Percentiles rank a stretch among this genome's conserved stretches.
Conservation (phyloP, 495 filamentous ascomycete genomes). For the Trichoderma parareesei region DNA sequence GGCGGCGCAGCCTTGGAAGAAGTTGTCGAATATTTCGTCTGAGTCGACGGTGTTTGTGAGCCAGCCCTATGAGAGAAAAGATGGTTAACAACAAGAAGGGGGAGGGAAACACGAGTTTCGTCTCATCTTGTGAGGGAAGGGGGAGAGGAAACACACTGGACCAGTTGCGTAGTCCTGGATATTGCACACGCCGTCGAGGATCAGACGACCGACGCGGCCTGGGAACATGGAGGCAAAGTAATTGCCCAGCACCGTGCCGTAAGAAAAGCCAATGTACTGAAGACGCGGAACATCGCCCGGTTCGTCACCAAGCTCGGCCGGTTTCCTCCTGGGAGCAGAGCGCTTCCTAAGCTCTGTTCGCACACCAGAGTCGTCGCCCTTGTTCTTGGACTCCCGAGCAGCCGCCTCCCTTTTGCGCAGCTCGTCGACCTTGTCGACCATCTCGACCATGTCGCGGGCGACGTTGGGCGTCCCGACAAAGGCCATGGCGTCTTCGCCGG, state of each 20-base stretch:
- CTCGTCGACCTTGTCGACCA: slow-evolving; percentile 31
- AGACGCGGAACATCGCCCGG: slow-evolving; percentile 21
- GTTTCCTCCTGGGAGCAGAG: background rate
- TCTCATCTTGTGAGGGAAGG: background rate
- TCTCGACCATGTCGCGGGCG: slow-evolving; percentile 34
- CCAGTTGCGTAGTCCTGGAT: slow-evolving; percentile 24
- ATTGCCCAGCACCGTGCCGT: slow-evolving; percentile 51
- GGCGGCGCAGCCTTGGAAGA: slow-evolving; percentile 40
- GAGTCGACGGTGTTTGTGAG: slow-evolving; percentile 39
- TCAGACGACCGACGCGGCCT: slow-evolving; percentile 31
- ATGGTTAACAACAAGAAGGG: background rate
- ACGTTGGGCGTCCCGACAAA: slow-evolving; percentile 25
- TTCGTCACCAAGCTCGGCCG: slow-evolving; percentile 3
- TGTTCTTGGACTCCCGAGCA: background rate
- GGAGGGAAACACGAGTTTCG: background rate
- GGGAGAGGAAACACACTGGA: background rate
- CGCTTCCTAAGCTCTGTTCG: slow-evolving; percentile 11
- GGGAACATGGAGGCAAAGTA: slow-evolving; percentile 40
- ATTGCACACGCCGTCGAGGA: slow-evolving; percentile 31
- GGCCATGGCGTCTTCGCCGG: slow-evolving; percentile 9
- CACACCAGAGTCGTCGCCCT: background rate
- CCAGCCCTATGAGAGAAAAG: slow-evolving; percentile 22
- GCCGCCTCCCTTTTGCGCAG: slow-evolving; percentile 13
- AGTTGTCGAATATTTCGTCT: slow-evolving; percentile 38
- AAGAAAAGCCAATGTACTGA: slow-evolving; percentile 55